Percentiles rank a stretch among this genome's conserved stretches.
phyloP scores from a whole-genome alignment of 371 early-diverging fungal species.

The Batkoa obscura region DNA sequence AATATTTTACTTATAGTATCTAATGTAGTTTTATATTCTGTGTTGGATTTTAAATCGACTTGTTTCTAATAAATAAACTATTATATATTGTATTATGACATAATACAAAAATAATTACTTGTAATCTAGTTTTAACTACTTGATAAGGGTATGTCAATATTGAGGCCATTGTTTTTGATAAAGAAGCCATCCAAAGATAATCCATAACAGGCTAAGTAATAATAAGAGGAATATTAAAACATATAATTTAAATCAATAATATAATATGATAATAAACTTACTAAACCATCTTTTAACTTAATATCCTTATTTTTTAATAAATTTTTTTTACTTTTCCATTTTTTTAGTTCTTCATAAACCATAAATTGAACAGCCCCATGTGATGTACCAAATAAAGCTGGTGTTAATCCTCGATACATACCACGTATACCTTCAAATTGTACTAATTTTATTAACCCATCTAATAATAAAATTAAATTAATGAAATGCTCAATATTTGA shows the following conservation, averaged over 20 bases:
- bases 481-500: not conserved
- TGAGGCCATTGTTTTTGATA: slow-evolving; percentile 74
- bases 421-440: slow-evolving; percentile 64
- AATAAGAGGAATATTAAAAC: no score
- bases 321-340: no score
- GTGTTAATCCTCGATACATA: slow-evolving; percentile 69
- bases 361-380: slow-evolving; percentile 94
- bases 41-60: slow-evolving; percentile 13
- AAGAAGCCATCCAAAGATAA: slow-evolving; percentile 65
- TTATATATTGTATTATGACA: not conserved
- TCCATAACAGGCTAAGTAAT: slow-evolving; percentile 31
- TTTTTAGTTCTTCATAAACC: slow-evolving; percentile 90
- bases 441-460: slow-evolving; percentile 42
- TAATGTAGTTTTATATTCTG: slow-evolving; percentile 37
- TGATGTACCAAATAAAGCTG: slow-evolving; percentile 74
- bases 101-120: slow-evolving; percentile 18
- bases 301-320: not conserved
- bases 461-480: slow-evolving; percentile 8
- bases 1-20: slow-evolving; percentile 53
- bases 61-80: not conserved
- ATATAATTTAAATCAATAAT: no score
- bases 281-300: no score
- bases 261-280: no score
- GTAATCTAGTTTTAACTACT: slow-evolving; percentile 73
- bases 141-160: slow-evolving; percentile 88